phyloP scores from a whole-genome alignment of 2,329 filamentous ascomycete species.

The Aspergillus carbonarius region DNA sequence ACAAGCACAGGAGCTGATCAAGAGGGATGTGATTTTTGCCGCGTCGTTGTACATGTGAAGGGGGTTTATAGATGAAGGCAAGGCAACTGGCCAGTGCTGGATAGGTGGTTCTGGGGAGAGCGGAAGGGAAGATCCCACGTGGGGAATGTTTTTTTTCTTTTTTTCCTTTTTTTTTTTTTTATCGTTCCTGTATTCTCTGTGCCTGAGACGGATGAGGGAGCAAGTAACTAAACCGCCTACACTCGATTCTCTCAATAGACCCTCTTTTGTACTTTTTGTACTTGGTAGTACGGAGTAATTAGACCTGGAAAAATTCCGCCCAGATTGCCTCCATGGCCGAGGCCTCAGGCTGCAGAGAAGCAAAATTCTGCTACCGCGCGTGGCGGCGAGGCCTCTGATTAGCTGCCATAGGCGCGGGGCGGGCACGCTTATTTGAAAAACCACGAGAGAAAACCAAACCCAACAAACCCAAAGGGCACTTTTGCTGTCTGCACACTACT shows the following conservation, averaged over 20 bases:
- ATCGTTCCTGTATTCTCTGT: background rate
- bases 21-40: conserved; percentile 89
- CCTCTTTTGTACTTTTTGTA: background rate
- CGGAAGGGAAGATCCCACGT: conserved; percentile 10
- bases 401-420: conserved; percentile 27
- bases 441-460: conserved; percentile 25
- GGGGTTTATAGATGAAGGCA: too few relatives aligned
- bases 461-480: conserved; percentile 23
- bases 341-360: conserved; percentile 3
- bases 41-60: conserved; percentile 82
- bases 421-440: conserved; percentile 24
- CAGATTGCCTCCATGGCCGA: background rate
- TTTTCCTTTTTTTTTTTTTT: background rate
- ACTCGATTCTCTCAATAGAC: background rate
- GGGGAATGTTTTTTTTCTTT: conserved; percentile 10
- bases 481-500: conserved; percentile 18
- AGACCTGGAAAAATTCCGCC: background rate
- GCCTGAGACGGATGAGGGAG: background rate
- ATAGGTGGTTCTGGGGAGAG: background rate
- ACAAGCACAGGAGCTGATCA: conserved; percentile 94
- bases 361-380: conserved; percentile 27
- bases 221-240: background rate
- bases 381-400: conserved; percentile 24
- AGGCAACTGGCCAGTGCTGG: background rate
- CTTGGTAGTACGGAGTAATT: too few relatives aligned